These are phyloP conservation scores for Debaryomyces singareniensis DNA, from an alignment of 1,139 yeast genomes.

Conservation along the genomic window DNA sequence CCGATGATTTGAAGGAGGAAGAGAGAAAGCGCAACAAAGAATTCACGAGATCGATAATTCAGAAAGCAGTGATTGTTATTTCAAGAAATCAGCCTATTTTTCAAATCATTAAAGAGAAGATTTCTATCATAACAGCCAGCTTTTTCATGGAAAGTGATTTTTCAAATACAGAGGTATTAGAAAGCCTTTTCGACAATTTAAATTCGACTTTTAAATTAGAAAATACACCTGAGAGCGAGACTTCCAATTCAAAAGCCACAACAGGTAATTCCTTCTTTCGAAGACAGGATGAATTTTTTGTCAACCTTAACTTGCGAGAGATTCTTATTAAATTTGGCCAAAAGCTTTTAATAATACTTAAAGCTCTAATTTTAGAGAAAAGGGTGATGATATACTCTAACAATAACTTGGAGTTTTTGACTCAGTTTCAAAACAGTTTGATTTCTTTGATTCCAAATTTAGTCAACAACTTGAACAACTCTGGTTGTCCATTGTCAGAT, in stretches of 20 bases:
- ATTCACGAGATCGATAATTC: conserved; percentile 83
- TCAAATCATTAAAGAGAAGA: conserved; percentile 80
- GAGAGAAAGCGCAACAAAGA: conserved; percentile 52
- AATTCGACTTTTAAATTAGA: conserved; percentile 28
- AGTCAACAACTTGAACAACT: conserved; percentile 63
- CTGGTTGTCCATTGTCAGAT: conserved; percentile 73
- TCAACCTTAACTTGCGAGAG: conserved; percentile 69
- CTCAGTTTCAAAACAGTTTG: conserved; percentile 69
- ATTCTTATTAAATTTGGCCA: conserved; percentile 54
- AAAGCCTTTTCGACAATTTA: conserved; percentile 69
- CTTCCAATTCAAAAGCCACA: conserved; percentile 2
- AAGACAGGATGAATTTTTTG: conserved; percentile 46
- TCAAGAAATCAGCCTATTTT: conserved; percentile 77
- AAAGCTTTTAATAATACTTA: conserved; percentile 63
- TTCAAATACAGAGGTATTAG: conserved; percentile 60
- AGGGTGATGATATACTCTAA: conserved; percentile 69
- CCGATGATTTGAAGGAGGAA: conserved; percentile 46
- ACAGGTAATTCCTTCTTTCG: conserved; percentile 2
- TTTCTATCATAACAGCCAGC: conserved; percentile 83
- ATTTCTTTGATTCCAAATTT: conserved; percentile 74
- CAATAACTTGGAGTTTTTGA: conserved; percentile 65
- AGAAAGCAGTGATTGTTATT: conserved; percentile 85
- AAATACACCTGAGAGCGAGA: conserved; percentile 15
- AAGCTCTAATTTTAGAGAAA: conserved; percentile 72
- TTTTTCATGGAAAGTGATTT: conserved; percentile 80